Percentiles rank a stretch among this genome's conserved stretches.
These are phyloP conservation scores for Tillandsia fasciculata DNA, from an alignment of 176 grass and related monocot species.

Conservation along the genomic window DNA sequence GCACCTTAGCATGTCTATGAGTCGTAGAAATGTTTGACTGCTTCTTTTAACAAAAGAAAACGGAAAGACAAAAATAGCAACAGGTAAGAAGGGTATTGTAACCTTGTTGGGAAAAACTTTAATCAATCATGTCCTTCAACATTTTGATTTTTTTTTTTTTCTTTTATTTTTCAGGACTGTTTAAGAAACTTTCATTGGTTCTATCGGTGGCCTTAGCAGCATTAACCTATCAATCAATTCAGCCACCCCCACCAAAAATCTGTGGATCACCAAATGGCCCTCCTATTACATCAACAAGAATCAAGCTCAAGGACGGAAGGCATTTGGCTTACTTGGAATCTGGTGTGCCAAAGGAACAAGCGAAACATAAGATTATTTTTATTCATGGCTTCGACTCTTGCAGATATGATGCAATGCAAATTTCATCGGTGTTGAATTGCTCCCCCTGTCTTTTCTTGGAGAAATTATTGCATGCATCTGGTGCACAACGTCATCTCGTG, in stretches of 20 bases:
- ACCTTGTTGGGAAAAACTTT: neutral
- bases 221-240: slow-evolving; percentile 38
- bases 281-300: slow-evolving; percentile 37
- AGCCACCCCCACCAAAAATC: slow-evolving; percentile 35
- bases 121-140: neutral
- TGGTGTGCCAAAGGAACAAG: slow-evolving; percentile 48
- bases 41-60: too few species aligned
- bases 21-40: too few species aligned
- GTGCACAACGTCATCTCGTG: too few species aligned
- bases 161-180: slow-evolving; percentile 26
- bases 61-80: neutral
- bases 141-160: neutral
- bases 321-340: slow-evolving; percentile 60
- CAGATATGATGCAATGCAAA: slow-evolving; percentile 46
- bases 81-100: neutral
- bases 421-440: slow-evolving; percentile 38
- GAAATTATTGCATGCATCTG: neutral
- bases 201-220: slow-evolving; percentile 27
- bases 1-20: too few species aligned
- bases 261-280: slow-evolving; percentile 40
- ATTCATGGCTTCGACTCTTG: slow-evolving; percentile 70
- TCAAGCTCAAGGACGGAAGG: slow-evolving; percentile 57
- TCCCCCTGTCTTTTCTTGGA: neutral
- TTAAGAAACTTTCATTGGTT: slow-evolving; percentile 24
- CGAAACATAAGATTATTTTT: slow-evolving; percentile 66